Evolutionary conservation across 495 filamentous ascomycete species (phyloP).

Genomic region (Aspergillus wentii): DNA sequence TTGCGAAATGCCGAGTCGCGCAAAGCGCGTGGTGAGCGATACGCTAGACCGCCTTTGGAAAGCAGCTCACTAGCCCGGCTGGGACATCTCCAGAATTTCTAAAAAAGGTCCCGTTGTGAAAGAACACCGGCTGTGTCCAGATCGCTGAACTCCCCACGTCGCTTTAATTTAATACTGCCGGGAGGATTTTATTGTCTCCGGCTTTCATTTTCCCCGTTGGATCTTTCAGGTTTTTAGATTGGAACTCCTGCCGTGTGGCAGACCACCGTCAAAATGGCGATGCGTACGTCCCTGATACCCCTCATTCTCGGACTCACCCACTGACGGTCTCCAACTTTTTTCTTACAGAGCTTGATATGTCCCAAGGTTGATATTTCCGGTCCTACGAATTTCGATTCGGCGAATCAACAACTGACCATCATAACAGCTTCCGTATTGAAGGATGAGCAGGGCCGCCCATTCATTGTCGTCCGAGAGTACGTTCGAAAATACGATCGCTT

Average conservation of each 20-base stretch:
- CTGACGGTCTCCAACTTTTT: slow-evolving; percentile 19
- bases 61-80: slow-evolving; percentile 27
- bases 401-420: slow-evolving; percentile 21
- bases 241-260: slow-evolving; percentile 27
- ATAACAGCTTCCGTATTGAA: slow-evolving; percentile 65
- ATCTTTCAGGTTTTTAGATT: slow-evolving; percentile 8
- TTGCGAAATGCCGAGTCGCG: slow-evolving; percentile 12
- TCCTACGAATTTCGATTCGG: background rate
- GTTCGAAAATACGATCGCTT: slow-evolving; percentile 37
- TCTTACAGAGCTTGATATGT: slow-evolving; percentile 64
- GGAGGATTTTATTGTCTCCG: slow-evolving; percentile 11
- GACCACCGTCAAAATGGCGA: slow-evolving; percentile 53
- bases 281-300: slow-evolving; percentile 52
- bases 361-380: slow-evolving; percentile 50
- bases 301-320: slow-evolving; percentile 23
- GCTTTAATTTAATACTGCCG: slow-evolving; percentile 7
- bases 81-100: slow-evolving; percentile 27
- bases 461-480: slow-evolving; percentile 98
- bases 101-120: slow-evolving; percentile 16
- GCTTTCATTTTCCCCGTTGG: slow-evolving; percentile 5
- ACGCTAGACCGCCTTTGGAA: slow-evolving; percentile 34
- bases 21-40: slow-evolving; percentile 10
- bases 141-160: slow-evolving; percentile 6
- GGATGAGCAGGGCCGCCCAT: slow-evolving; percentile 95
- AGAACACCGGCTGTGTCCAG: slow-evolving; percentile 10